These are phyloP conservation scores for Xylaria castorea DNA, from an alignment of 495 filamentous ascomycete genomes.

Conservation along the genomic window DNA sequence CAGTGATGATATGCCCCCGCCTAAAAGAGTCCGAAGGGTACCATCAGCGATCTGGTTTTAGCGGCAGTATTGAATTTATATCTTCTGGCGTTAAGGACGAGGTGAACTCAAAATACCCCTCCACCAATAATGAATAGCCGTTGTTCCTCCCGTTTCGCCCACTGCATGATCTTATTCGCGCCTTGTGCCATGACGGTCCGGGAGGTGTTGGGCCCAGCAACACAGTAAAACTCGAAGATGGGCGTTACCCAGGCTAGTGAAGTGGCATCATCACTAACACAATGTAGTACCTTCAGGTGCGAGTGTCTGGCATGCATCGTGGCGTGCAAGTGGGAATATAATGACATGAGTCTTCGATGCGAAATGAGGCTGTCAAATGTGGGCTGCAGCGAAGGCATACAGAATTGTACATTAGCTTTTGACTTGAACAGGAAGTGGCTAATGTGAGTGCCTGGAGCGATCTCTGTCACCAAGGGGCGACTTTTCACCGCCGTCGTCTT, in stretches of 20 bases:
- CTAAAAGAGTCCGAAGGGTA: neutral
- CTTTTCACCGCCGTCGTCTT: slow-evolving; percentile 72
- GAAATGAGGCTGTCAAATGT: slow-evolving; percentile 69
- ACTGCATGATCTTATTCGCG: slow-evolving; percentile 85
- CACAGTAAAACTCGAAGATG: slow-evolving; percentile 90
- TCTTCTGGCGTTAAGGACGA: neutral
- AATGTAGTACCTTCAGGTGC: slow-evolving; percentile 85
- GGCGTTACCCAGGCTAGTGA: slow-evolving; percentile 91
- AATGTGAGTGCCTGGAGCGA: slow-evolving; percentile 79
- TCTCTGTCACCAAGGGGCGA: slow-evolving; percentile 69
- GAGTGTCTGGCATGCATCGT: slow-evolving; percentile 81
- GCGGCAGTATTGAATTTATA: neutral
- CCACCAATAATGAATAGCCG: slow-evolving; percentile 94
- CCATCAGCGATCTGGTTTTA: neutral
- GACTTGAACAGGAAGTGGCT: slow-evolving; percentile 96
- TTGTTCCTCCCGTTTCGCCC: slow-evolving; percentile 90
- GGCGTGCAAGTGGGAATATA: slow-evolving; percentile 85
- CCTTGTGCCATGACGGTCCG: slow-evolving; percentile 82
- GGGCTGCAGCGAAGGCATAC: slow-evolving; percentile 82
- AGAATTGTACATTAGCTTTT: slow-evolving; percentile 90
- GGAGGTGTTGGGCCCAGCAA: slow-evolving; percentile 79
- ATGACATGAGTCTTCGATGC: slow-evolving; percentile 76
- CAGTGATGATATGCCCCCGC: neutral
- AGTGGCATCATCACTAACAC: slow-evolving; percentile 71
- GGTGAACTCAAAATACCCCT: slow-evolving; percentile 63